Conservation (phyloP, 768 basidiomycete species). For the Pholiota molesta region DNA sequence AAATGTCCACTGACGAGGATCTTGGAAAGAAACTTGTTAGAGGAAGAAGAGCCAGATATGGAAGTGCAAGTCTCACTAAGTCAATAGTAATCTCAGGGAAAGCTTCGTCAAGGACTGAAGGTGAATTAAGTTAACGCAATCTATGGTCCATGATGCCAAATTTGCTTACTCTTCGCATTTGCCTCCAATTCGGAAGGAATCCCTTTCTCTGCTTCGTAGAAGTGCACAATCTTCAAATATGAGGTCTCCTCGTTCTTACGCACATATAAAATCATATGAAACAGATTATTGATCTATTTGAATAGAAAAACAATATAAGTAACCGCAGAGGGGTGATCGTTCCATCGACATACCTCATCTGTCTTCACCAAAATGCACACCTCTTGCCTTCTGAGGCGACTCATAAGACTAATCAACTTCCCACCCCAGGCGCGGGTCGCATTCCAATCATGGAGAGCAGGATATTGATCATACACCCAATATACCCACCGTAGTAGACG, state of each 20-base stretch:
- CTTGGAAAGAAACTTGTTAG: slow-evolving; percentile 10
- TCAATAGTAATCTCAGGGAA: slow-evolving; percentile 50
- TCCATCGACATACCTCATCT: slow-evolving; percentile 55
- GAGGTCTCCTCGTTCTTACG: slow-evolving; percentile 71
- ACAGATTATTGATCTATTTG: slow-evolving; percentile 66
- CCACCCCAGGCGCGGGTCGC: slow-evolving; percentile 44
- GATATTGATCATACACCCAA: slow-evolving; percentile 68
- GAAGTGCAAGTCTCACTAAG: slow-evolving; percentile 16
- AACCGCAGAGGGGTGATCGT: not conserved
- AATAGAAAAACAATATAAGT: not conserved
- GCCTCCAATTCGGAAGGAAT: slow-evolving; percentile 75
- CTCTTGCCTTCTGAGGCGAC: slow-evolving; percentile 49
- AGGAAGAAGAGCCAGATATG: not conserved
- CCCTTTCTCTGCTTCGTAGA: slow-evolving; percentile 51
- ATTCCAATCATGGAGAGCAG: slow-evolving; percentile 43
- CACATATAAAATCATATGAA: slow-evolving; percentile 70
- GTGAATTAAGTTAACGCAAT: too few relatives aligned
- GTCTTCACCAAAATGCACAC: slow-evolving; percentile 64
- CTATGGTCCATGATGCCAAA: too few relatives aligned
- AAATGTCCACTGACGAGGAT: slow-evolving; percentile 27
- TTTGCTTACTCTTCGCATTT: slow-evolving; percentile 67
- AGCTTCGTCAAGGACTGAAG: slow-evolving; percentile 41
- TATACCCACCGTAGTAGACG: slow-evolving; percentile 53
- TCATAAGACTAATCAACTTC: slow-evolving; percentile 47
- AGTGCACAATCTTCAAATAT: slow-evolving; percentile 69